Percentiles rank a stretch among this genome's conserved stretches.
Evolutionary conservation across 2,329 filamentous ascomycete species (phyloP).

Genomic region (Claviceps monticola): DNA sequence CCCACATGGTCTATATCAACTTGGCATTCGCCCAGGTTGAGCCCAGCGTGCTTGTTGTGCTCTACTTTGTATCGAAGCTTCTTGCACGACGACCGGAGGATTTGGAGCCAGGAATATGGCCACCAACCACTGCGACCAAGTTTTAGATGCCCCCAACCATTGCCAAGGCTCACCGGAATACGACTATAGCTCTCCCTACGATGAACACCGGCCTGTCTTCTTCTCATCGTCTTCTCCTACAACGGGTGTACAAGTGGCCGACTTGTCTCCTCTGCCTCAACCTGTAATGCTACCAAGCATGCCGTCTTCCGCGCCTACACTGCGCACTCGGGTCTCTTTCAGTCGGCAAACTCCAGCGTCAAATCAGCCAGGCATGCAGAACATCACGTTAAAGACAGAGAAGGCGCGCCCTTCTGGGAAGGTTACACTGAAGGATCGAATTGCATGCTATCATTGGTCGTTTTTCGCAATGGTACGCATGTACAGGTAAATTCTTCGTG

Average conservation of each 20-base stretch:
- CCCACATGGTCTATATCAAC: constrained; percentile 38
- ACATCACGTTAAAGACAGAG: constrained; percentile 20
- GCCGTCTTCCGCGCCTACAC: not conserved
- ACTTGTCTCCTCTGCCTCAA: not conserved
- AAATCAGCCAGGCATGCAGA: constrained; percentile 16
- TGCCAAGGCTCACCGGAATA: constrained; percentile 1
- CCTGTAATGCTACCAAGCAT: not conserved
- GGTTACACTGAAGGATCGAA: constrained; percentile 34
- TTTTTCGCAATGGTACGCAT: constrained; percentile 49
- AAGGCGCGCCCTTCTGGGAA: constrained; percentile 14
- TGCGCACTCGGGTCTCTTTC: constrained; percentile 1
- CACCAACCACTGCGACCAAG: constrained; percentile 14
- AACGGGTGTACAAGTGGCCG: not conserved
- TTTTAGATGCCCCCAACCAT: constrained; percentile 12
- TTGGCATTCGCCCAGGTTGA: constrained; percentile 36
- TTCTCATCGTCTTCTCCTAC: constrained; percentile 12
- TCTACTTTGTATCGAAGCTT: constrained; percentile 36
- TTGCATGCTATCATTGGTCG: constrained; percentile 51
- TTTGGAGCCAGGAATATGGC: constrained; percentile 26
- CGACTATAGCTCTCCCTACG: constrained; percentile 25
- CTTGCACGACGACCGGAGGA: constrained; percentile 33
- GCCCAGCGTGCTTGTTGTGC: constrained; percentile 28
- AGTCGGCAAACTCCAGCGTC: not conserved
- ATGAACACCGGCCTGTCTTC: constrained; percentile 18
- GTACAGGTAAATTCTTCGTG: not conserved